Percentiles rank a stretch among this genome's conserved stretches.
These are phyloP conservation scores for Papiliotrema fonsecae DNA, from an alignment of 1,284 basidiomycete genomes.

Conservation along the genomic window DNA sequence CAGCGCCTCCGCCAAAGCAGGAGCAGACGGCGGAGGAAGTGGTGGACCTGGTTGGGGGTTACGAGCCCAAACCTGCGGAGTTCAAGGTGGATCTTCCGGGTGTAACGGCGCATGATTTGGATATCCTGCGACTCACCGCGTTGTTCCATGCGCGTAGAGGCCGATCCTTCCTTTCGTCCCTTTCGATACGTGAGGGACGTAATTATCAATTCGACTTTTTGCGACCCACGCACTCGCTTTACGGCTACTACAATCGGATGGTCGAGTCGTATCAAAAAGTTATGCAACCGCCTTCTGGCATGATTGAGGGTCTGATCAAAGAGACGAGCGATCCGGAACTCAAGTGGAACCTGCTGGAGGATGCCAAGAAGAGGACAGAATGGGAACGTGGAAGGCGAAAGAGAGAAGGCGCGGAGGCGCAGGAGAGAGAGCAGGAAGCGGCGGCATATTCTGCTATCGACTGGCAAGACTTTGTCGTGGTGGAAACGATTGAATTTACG, in stretches of 20 bases:
- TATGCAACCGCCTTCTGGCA: conserved; percentile 73
- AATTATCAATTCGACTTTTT: conserved; percentile 99
- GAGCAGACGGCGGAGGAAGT: conserved; percentile 51
- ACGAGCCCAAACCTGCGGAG: conserved; percentile 76
- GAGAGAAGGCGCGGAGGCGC: conserved; percentile 76
- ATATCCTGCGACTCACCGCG: conserved; percentile 86
- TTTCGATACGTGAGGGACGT: conserved; percentile 82
- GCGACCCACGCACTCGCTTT: conserved; percentile 89
- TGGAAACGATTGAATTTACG: conserved; percentile 98
- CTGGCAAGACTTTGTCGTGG: conserved; percentile 99
- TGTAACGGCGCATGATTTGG: conserved; percentile 86
- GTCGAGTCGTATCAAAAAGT: conserved; percentile 95
- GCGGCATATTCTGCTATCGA: conserved; percentile 90
- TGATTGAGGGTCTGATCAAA: conserved; percentile 62
- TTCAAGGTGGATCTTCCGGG: conserved; percentile 87
- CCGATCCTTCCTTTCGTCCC: conserved; percentile 73
- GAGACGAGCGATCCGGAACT: conserved; percentile 56
- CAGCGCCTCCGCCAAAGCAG: conserved; percentile 31
- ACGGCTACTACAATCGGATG: conserved; percentile 92
- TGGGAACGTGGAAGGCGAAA: conserved; percentile 83
- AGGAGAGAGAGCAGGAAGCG: conserved; percentile 70
- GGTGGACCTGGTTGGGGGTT: conserved; percentile 33
- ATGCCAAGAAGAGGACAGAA: conserved; percentile 71
- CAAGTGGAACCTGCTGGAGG: conserved; percentile 72
- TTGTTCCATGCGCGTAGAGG: conserved; percentile 92